Evolutionary conservation across 768 basidiomycete species (phyloP).

Genomic region (Holtermannia corniformis): DNA sequence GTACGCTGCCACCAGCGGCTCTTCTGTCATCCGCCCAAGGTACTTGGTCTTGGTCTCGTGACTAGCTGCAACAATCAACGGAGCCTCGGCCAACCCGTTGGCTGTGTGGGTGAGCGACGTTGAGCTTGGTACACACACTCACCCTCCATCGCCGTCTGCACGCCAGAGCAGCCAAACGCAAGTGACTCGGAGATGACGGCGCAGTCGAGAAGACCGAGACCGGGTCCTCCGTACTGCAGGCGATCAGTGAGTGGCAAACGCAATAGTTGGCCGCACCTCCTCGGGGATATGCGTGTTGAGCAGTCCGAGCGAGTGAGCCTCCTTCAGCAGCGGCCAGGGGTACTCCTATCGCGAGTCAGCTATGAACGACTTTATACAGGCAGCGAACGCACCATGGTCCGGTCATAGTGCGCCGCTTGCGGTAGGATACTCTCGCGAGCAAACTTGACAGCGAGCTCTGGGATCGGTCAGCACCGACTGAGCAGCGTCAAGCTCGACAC

Average conservation of each 20-base stretch:
- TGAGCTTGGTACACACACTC: background rate
- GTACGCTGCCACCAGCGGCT: conserved; percentile 43
- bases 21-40: conserved; percentile 43
- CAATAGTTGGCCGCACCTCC: conserved; percentile 21
- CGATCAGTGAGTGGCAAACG: too few relatives aligned
- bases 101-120: conserved; percentile 14
- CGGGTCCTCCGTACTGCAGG: conserved; percentile 41
- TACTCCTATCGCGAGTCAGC: conserved; percentile 24
- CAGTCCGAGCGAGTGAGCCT: conserved; percentile 41
- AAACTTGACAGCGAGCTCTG: conserved; percentile 36
- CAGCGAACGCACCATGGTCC: conserved; percentile 36
- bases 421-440: conserved; percentile 36
- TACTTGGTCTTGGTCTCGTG: conserved; percentile 43
- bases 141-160: conserved; percentile 43
- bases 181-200: conserved; percentile 41
- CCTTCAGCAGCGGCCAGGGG: conserved; percentile 42
- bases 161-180: conserved; percentile 40
- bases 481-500: background rate
- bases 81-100: conserved; percentile 41
- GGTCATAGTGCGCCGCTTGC: conserved; percentile 41
- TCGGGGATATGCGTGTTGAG: conserved; percentile 43
- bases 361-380: background rate
- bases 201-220: conserved; percentile 38
- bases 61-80: conserved; percentile 39
- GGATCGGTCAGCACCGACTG: too few relatives aligned